Evolutionary conservation across 2,329 filamentous ascomycete species (phyloP).

Genomic region (Clonostachys chloroleuca): DNA sequence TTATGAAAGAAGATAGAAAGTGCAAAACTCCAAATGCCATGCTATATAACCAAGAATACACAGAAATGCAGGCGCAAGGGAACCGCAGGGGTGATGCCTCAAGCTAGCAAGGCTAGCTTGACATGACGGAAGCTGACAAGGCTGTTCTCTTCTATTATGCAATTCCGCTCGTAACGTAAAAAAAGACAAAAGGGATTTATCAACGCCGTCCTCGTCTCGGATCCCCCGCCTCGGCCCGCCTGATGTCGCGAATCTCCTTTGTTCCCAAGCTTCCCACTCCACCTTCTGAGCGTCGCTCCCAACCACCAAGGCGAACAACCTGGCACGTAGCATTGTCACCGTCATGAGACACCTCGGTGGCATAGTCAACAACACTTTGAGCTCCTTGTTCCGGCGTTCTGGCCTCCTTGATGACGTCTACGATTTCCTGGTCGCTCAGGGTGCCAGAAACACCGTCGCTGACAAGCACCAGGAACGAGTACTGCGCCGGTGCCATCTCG

Average conservation of each 20-base stretch:
- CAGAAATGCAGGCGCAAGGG: too few relatives aligned
- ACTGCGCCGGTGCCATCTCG: constrained; percentile 79
- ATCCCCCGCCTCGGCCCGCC: constrained; percentile 75
- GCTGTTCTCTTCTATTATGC: too few relatives aligned
- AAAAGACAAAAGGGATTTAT: not conserved
- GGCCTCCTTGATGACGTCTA: constrained; percentile 92
- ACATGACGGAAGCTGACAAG: too few relatives aligned
- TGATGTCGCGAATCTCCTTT: constrained; percentile 84
- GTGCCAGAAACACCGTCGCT: constrained; percentile 86
- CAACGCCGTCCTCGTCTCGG: constrained; percentile 49
- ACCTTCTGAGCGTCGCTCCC: constrained; percentile 74
- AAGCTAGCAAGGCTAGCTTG: too few relatives aligned
- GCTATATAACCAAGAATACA: too few relatives aligned
- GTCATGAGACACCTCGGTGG: constrained; percentile 71
- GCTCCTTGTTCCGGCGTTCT: constrained; percentile 85
- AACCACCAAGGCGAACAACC: constrained; percentile 63
- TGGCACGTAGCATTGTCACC: constrained; percentile 68
- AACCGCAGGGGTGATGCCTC: too few relatives aligned
- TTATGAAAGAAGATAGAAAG: too few relatives aligned
- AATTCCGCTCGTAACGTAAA: not conserved
- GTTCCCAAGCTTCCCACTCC: constrained; percentile 86
- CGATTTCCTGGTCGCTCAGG: constrained; percentile 88
- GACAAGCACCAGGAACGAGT: constrained; percentile 83
- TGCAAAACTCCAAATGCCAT: too few relatives aligned
- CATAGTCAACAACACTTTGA: constrained; percentile 75